Percentiles rank a stretch among this genome's conserved stretches.
These are phyloP conservation scores for Narthecium ossifragum DNA, from an alignment of 106 monocot genomes.

Conservation along the genomic window DNA sequence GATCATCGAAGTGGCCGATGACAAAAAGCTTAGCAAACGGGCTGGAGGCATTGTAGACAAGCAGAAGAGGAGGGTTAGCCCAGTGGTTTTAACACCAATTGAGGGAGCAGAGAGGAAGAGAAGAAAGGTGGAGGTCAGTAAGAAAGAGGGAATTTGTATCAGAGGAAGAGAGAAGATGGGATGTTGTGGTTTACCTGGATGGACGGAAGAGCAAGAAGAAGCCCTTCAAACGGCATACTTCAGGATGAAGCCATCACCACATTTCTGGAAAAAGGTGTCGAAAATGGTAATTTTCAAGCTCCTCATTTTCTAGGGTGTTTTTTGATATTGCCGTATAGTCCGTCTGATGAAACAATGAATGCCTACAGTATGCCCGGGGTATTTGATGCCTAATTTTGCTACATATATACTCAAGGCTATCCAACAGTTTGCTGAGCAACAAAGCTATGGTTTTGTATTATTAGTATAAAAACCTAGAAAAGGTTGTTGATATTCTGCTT, in stretches of 20 bases:
- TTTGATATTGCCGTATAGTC: background rate
- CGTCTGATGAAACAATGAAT: background rate
- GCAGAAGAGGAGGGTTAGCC: background rate
- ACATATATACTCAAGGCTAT: background rate
- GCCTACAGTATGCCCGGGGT: too few species aligned
- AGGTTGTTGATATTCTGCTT: too few species aligned
- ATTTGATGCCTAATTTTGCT: background rate
- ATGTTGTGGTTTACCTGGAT: background rate
- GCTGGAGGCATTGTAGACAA: background rate
- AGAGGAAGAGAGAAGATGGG: slow-evolving; percentile 2
- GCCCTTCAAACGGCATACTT: slow-evolving; percentile 33
- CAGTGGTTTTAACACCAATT: background rate
- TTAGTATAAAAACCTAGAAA: background rate
- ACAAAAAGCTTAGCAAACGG: background rate
- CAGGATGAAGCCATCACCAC: slow-evolving; percentile 27
- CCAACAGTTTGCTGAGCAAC: background rate
- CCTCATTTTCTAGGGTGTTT: too few species aligned
- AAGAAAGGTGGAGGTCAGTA: background rate
- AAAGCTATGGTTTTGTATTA: background rate
- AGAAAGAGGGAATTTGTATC: background rate
- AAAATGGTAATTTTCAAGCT: slow-evolving; percentile 32
- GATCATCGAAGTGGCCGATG: too few species aligned
- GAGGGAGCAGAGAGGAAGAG: background rate
- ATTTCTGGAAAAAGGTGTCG: slow-evolving; percentile 48
- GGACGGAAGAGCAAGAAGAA: slow-evolving; percentile 24